Evolutionary conservation across 2,329 filamentous ascomycete species (phyloP), one percentile per base, ranked within the genome.

Genomic region (Trichoderma sp.): DNA sequence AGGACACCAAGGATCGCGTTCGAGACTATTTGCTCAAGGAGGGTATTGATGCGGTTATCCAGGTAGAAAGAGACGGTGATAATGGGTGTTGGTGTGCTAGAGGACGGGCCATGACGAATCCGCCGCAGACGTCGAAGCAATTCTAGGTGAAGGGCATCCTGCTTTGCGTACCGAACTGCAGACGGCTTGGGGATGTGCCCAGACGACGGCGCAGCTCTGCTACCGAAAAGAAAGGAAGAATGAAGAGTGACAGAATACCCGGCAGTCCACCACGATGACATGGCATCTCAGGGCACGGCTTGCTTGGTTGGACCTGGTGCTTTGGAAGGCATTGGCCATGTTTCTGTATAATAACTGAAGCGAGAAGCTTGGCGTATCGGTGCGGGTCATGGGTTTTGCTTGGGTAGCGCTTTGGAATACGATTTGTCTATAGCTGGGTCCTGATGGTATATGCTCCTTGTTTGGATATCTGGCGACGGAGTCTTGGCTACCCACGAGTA

Each of bases 21-120:
- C 81, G 84, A 51, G 83, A 86, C 50, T 95, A 93, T 70, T 80
- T 97, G 24, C 78, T 83, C 7, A 85, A 85, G 59, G 85, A 90
- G 69, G 86, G 88, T 48, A 90, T 97, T 78, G 89, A 97, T 72
- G 86, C 93, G 14, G 88, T 96, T 28, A 85, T 97, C 5, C 94
- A 97, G 77, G 90, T 96, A 1, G 94, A 97, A 77, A 82, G 89
- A 54, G 92, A 97, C 72, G 91, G 90, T 0, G 92, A 96, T 65
- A 73, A 75, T 47, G 81, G 78, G 21, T 89, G 86, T 70, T 89
- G 87, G 86, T 89, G 87, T 69, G 70, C 68, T 17, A 72, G 76
- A 43, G 73, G 72, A 56, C 73, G 76, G 51, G 69, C 71, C 17
- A 30, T 56, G 7, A 44, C 21, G 55, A 63, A 44, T 17, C 61